A percentile compares a stretch with the other conserved stretches of the same genome.
Evolutionary conservation across 495 filamentous ascomycete genomes (phyloP).

Genomic region (Xylaria intraflava): DNA sequence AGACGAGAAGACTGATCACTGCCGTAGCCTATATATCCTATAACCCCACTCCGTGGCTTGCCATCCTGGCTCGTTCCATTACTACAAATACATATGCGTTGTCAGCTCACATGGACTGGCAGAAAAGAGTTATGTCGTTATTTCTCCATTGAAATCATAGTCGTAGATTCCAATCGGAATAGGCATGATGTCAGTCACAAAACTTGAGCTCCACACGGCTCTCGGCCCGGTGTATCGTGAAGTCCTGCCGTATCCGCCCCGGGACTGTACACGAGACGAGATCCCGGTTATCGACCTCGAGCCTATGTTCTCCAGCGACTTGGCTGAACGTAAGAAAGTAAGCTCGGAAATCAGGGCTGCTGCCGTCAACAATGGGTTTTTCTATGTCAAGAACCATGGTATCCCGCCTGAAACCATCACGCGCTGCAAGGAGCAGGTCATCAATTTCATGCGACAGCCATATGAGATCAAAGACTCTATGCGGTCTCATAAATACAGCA

Average conservation of each 20-base stretch:
- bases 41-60: too few species aligned
- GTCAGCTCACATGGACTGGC: not conserved
- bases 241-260: conserved; percentile 29
- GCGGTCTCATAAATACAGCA: conserved; percentile 22
- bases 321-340: conserved; percentile 33
- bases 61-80: not conserved
- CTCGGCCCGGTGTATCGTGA: conserved; percentile 36
- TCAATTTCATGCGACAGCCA: conserved; percentile 44
- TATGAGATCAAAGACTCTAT: conserved; percentile 37
- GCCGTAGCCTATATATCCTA: too few species aligned
- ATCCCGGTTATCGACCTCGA: conserved; percentile 50
- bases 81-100: not conserved
- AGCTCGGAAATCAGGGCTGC: conserved; percentile 37
- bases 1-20: too few species aligned
- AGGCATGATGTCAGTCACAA: conserved; percentile 20
- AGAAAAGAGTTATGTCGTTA: not conserved
- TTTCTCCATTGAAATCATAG: not conserved
- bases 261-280: conserved; percentile 44
- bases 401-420: conserved; percentile 41
- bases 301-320: conserved; percentile 31
- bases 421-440: conserved; percentile 34
- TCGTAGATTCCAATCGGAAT: not conserved
- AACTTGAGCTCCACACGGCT: conserved; percentile 35
- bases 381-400: conserved; percentile 51
- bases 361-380: conserved; percentile 46